Evolutionary conservation across 441 rosid species (phyloP), one percentile per base, ranked within the genome.

Genomic region (Bocquillonia castaneifolia): DNA sequence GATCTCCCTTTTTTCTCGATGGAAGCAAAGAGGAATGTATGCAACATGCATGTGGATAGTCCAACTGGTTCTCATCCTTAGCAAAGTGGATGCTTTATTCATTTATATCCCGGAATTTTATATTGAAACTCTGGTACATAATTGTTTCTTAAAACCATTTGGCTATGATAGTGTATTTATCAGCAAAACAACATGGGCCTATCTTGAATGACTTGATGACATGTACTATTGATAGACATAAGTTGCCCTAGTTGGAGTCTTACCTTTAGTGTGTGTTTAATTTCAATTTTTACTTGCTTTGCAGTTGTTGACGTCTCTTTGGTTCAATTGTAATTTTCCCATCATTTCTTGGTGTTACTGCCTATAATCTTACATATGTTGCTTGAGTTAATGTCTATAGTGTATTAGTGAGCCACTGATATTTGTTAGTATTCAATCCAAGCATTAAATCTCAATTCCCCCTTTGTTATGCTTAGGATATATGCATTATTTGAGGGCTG

Each of bases 21-120:
- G 99, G 99, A 95, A 95, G 87, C 99, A 95, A 80, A 88, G 98
- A 77, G 99, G 98, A 75, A 95, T 95, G 92, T 92, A 92, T 81
- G 99, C 98, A 63, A 78, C 84, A 54, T 95, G 97, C 85, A 87
- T 89, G 94, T 92, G 98, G 98, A 85, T 85, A 72, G 97, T 92
- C 57, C 97, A 90, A 66, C 80, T 95, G 72, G 89, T 95, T 82
- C 78, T 95, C 74, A 88, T 85, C 72, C 85, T 95, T 70, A 88
- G 96, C 85, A 89, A 88, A 89, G 75, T 85, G 88, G 96, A 92
- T 81, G 82, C 85, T n/a, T 74, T 88, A 69, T 95, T 95, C 57
- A 73, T 88, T 25, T 92, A 85, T 77, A 80, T 95, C 57, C 99
- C 97, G 31, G 99, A 95, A 70, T 95, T 83, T 79, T 95, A 95